phyloP scores from a whole-genome alignment of 257 asterid species.

The Rauvolfia tetraphylla region DNA sequence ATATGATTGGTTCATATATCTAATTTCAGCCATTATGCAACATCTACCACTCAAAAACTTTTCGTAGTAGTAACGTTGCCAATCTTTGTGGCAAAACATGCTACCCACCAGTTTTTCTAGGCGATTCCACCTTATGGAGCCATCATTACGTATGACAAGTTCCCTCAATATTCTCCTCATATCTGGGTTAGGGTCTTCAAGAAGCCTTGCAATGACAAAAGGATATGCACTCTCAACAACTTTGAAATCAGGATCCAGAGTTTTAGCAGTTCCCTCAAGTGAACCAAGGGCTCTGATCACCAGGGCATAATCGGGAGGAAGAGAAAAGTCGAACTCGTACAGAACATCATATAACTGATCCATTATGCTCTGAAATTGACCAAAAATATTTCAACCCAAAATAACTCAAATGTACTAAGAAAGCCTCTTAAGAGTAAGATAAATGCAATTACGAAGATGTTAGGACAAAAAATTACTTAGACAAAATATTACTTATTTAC shows the following conservation, averaged over 20 bases:
- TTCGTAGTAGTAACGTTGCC: background rate
- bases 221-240: slow-evolving; percentile 99
- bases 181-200: slow-evolving; percentile 90
- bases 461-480: background rate
- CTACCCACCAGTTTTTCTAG: slow-evolving; percentile 77
- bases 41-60: background rate
- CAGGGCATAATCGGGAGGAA: slow-evolving; percentile 97
- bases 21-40: slow-evolving; percentile 2
- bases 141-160: slow-evolving; percentile 86
- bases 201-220: slow-evolving; percentile 83
- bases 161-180: slow-evolving; percentile 95
- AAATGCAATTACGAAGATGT: background rate
- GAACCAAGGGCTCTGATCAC: slow-evolving; percentile 97
- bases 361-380: slow-evolving; percentile 66
- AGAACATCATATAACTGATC: slow-evolving; percentile 72
- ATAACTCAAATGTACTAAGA: background rate
- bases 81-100: background rate
- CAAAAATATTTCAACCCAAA: background rate
- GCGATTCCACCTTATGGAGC: slow-evolving; percentile 92
- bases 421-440: background rate
- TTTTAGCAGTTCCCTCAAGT: slow-evolving; percentile 97
- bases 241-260: slow-evolving; percentile 89
- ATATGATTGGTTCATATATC: background rate
- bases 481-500: background rate
- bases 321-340: slow-evolving; percentile 93